These are phyloP conservation scores for Irpex sp. DNA, from an alignment of 1,284 basidiomycete species.

Conservation along the genomic window DNA sequence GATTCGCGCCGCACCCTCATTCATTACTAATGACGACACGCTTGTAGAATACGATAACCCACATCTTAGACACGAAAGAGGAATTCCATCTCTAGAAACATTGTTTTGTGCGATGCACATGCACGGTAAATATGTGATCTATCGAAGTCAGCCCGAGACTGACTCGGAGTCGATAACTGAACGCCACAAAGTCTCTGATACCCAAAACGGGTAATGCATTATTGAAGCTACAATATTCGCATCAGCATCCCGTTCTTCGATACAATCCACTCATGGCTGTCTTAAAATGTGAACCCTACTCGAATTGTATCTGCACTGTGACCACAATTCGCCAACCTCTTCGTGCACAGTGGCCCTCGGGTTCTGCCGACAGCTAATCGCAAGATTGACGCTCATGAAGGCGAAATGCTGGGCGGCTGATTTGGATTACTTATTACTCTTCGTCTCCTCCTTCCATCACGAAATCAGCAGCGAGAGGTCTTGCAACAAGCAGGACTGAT, in stretches of 20 bases:
- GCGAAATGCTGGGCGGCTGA: neutral
- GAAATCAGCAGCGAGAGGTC: neutral
- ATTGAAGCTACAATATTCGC: neutral
- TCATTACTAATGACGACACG: slow-evolving; percentile 3
- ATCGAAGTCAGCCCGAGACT: too few species aligned
- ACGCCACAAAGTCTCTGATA: neutral
- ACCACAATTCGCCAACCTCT: neutral
- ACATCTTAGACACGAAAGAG: neutral
- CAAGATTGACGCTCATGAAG: neutral
- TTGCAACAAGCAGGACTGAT: neutral
- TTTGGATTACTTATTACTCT: neutral
- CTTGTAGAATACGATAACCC: slow-evolving; percentile 1
- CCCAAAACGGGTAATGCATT: neutral
- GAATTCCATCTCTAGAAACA: too few species aligned
- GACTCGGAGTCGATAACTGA: neutral
- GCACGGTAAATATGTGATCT: too few species aligned
- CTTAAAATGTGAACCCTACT: too few species aligned
- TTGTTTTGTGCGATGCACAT: too few species aligned
- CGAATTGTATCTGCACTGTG: too few species aligned
- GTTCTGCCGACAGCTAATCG: neutral
- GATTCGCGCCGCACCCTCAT: neutral
- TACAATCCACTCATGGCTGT: too few species aligned
- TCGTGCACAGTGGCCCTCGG: neutral
- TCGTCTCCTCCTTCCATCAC: slow-evolving; percentile 2
- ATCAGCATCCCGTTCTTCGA: too few species aligned